Base-by-base conservation (phyloP, 495 filamentous ascomycete genomes). In the Echria macrotheca region DNA sequence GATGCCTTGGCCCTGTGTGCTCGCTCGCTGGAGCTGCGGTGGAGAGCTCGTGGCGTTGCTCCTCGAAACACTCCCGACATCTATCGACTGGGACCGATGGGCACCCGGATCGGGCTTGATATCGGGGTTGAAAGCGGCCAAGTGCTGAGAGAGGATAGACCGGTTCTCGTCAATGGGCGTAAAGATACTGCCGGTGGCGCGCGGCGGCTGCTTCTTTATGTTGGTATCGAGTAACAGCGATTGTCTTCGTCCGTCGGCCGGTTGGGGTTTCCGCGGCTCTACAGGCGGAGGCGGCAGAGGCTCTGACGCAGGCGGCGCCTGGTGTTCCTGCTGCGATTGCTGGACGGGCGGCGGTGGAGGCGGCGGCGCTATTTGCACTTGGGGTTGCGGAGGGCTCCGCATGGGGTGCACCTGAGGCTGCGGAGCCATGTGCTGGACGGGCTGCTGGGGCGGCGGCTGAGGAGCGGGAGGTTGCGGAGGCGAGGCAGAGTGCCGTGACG, bases 91-190 rank as follows among this genome's bases (percentile, higher is more conserved):
- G 3, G 84, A 77, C 5, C 84, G 73, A 35, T 59, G 70, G 23
- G 60, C 48, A 44, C 58, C 28, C n/a, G n/a, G n/a, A n/a, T n/a
- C n/a, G n/a, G n/a, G n/a, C 61, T 81, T 57, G 53, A 76, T 50
- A 50, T 74, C 54, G 60, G 73, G 49, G 22, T 75, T 61, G 56
- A 78, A 68, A 7, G 70, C 64, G 32, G 86, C 88, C 61, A 93
- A 86, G 67, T 95, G 89, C 46, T 89, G 86, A 11, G 86, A 86
- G 18, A 96, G 72, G 53, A 96, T 82, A 5, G 93, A 96, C 37
- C 87, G 80, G 49, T 83, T 87, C 60, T 95, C 91, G 55, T 96
- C 93, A 48, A 97, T 95, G 1, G 93, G 93, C 1, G 93, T 98
- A 58, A 96, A 97, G 44, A 97, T 97, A 65, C 90, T 96, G 48